Base-by-base conservation (phyloP, 805 yeast species). In the Cyberlindnera mrakii region DNA sequence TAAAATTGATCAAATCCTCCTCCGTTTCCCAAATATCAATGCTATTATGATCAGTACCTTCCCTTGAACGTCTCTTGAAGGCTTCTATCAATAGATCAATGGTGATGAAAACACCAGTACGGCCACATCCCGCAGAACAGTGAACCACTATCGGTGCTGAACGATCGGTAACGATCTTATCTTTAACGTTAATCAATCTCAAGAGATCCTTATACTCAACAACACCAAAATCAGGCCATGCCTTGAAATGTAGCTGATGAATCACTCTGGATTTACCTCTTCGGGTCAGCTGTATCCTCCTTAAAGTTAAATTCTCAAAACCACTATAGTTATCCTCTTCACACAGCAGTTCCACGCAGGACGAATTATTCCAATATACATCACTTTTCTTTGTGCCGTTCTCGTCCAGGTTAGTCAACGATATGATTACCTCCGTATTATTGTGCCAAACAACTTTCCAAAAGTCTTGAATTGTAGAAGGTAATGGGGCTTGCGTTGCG, bases 71-170 rank as follows among this genome's bases (percentile, higher is more conserved):
- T 25, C 41, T 44, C 30, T 42, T 50, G 32, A 49, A 52, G 0
- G 56, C 47, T 16, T 45, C 44, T 15, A 56, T 14, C 18, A 58
- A 47, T 13, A 56, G 63, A 55, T 83, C 89, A 30, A 80, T 65
- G 3, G 90, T 78, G 46, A 87, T 77, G 56, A 82, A 85, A 1
- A 96, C 88, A 3, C 99, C 99, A 0, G 98, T 87, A 49, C 99
- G 69, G 3, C 99, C 99, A 47, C 95, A 91, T 1, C 99, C 99
- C 0, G 99, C 99, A 5, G 96, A 88, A 56, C 99, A 93, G 59
- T 93, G 99, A 17, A 85, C 85, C 35, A 89, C 66, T 2, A 81
- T 70, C 17, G 93, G 91, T 0, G 66, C 47, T 2, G 60, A 55
- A 6, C 27, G 27, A 30, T 47, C 44, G 1, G 15, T 37, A 3